Evolutionary conservation across 2,329 filamentous ascomycete species (phyloP), one percentile per base, ranked within the genome.

Genomic region (Trichoderma pleuroti): DNA sequence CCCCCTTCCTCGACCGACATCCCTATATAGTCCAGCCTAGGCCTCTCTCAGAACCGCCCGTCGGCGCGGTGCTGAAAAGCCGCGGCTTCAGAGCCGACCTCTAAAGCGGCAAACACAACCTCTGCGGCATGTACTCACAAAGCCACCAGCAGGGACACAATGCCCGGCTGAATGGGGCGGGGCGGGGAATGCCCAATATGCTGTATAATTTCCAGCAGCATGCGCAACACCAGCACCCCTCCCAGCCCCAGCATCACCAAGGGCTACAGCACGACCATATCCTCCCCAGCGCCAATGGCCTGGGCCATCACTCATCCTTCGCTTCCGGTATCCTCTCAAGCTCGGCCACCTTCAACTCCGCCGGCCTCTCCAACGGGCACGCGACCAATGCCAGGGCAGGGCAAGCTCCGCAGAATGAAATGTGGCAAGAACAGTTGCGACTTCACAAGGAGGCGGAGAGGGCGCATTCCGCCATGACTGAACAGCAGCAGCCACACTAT

Each of bases 381-480:
- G 77, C 82, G 8, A 78, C 81, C 18, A 82, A 82, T 62, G 80
- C 84, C 21, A 82, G 88, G 63, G 83, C 81, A 36, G 83, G 82
- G 4, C 87, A 88, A 73, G 80, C 81, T 30, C 86, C 86, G 69
- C 85, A 83, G 69, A 89, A 82, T 73, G 89, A 91, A 75, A 92
- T 97, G 80, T 98, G 94, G 94, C 90, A 91, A 74, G 91, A 96
- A 78, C 96, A 99, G 82, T 82, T 97, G 74, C 90, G 92, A 73
- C 83, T 94, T 76, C 91, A 91, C 73, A 92, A 94, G 74, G 92
- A 93, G 73, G 89, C 93, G 76, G 93, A 87, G 84, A 90, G 84
- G 83, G 90, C 85, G 81, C 91, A 86, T 86, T 87, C 79, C 84
- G 93, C 86, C 86, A 96, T 90, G 88, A 87, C 84, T 8, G 88